A percentile compares a stretch with the other conserved stretches of the same genome.
Evolutionary conservation across 805 yeast genomes (phyloP).

Genomic region (Ogataea ganodermae): DNA sequence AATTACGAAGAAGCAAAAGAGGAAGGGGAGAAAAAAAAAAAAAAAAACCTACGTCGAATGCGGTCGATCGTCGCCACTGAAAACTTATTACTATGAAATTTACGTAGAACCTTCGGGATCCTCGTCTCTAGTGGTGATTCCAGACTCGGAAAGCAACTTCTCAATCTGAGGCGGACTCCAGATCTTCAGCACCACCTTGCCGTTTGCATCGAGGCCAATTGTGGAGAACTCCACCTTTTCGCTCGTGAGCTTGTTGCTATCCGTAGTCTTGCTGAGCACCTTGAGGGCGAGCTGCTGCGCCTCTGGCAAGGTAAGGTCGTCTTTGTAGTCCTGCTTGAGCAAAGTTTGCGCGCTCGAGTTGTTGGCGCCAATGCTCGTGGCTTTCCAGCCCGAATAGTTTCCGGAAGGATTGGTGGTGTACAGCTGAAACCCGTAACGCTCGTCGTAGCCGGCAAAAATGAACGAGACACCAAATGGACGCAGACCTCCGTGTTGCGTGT

Average conservation of each 20-base stretch:
- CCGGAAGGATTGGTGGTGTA: slow-evolving; percentile 97
- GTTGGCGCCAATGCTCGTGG: slow-evolving; percentile 95
- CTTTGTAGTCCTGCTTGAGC: slow-evolving; percentile 91
- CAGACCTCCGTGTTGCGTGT: slow-evolving; percentile 97
- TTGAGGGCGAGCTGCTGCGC: slow-evolving; percentile 88
- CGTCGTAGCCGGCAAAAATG: slow-evolving; percentile 94
- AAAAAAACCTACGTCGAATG: too few species aligned
- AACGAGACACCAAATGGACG: slow-evolving; percentile 98
- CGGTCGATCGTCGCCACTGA: slow-evolving; percentile 1
- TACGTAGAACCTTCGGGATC: slow-evolving; percentile 26
- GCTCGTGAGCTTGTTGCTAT: slow-evolving; percentile 77
- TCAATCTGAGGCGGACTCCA: slow-evolving; percentile 84
- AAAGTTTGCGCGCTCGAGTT: slow-evolving; percentile 95
- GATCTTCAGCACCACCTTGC: slow-evolving; percentile 63
- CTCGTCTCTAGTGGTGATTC: slow-evolving; percentile 55
- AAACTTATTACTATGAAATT: too few species aligned
- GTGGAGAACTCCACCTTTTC: slow-evolving; percentile 95
- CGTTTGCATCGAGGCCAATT: slow-evolving; percentile 49
- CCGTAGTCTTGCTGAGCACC: slow-evolving; percentile 93
- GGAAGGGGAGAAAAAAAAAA: background rate
- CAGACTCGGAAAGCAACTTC: slow-evolving; percentile 66
- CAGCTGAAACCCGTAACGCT: slow-evolving; percentile 83
- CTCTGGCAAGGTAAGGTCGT: slow-evolving; percentile 67
- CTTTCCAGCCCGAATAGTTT: slow-evolving; percentile 98
- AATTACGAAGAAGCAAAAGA: background rate